Conservation (phyloP, 2,329 filamentous ascomycete genomes). For the Neofusicoccum cordaticola region DNA sequence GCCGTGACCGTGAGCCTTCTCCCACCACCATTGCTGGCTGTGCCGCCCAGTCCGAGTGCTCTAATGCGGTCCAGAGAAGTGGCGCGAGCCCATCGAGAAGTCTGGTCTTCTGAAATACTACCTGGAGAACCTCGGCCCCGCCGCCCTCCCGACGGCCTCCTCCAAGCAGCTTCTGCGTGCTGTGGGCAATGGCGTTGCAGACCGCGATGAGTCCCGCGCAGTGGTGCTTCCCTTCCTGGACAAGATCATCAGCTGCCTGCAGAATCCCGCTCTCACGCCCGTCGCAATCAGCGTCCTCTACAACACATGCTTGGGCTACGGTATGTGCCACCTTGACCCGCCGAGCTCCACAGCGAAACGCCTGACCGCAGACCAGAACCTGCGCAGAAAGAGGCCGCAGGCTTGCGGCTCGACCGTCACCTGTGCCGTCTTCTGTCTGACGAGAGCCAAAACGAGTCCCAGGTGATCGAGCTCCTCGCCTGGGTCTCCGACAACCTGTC, state of each 20-base stretch:
- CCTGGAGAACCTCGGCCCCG: slow-evolving; percentile 26
- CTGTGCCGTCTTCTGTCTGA: slow-evolving; percentile 27
- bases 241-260: slow-evolving; percentile 28
- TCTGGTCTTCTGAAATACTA: slow-evolving; percentile 30
- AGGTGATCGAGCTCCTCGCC: slow-evolving; percentile 33
- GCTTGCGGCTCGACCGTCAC: slow-evolving; percentile 32
- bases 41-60: background rate
- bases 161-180: slow-evolving; percentile 36
- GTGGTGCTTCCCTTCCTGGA: slow-evolving; percentile 26
- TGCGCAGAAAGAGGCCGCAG: slow-evolving; percentile 33
- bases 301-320: slow-evolving; percentile 44
- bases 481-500: slow-evolving; percentile 37
- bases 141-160: slow-evolving; percentile 22
- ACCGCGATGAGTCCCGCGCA: slow-evolving; percentile 35
- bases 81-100: slow-evolving; percentile 29
- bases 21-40: too few species aligned
- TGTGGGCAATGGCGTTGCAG: slow-evolving; percentile 38
- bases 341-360: background rate
- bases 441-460: slow-evolving; percentile 27
- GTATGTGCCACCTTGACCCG: slow-evolving; percentile 21
- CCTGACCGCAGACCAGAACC: slow-evolving; percentile 25
- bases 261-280: slow-evolving; percentile 24
- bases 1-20: slow-evolving; percentile 9
- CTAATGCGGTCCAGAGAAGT: slow-evolving; percentile 31
- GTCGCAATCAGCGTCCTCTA: slow-evolving; percentile 41